Evolutionary conservation across 1,139 yeast genomes (phyloP), one percentile per base, ranked within the genome.

Genomic region (Taphrina sp.): DNA sequence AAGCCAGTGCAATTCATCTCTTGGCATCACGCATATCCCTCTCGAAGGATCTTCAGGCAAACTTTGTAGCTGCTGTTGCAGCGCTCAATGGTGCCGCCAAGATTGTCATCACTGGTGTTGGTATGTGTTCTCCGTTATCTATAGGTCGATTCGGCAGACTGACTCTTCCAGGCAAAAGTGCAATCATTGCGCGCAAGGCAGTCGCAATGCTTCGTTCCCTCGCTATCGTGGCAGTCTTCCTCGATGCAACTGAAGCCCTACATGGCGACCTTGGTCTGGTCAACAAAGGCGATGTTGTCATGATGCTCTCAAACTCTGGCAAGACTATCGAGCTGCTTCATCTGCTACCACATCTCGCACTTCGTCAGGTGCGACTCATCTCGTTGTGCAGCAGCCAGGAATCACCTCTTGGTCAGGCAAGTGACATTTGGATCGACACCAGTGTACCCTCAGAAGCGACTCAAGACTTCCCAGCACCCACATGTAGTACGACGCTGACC

Each of bases 181-280:
- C 73, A 68, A 87, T 86, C 68, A 84, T 88, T 37, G 94, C 89
- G 16, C 74, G 78, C 57, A 88, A 88, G 67, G 72, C 85, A 23
- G 87, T 81, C 55, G 95, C 95, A 12, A 88, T 95, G 8, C 72
- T 88, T 68, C 85, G 84, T 65, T 86, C 95, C 0, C 73, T 88
- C 59, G 83, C 90, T 31, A 76, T 88, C 56, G 82, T 80, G 53
- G 75, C 95, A 0, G 77, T 81, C 0, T 65, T 77, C 1, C 72
- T 88, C 59, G 96, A 88, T 65, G 95, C 96, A 0, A 73, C 86
- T 1, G 96, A 88, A 61, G 96, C 96, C 0, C 72, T 89, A 28
- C 96, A 88, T 67, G 96, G 96, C 3, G 96, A 88, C 67, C 74
- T 88, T 63, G 96, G 96, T 0, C 70, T 82, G 33, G 70, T 88